Evolutionary conservation across 2,329 filamentous ascomycete species (phyloP).

Genomic region (Lecanosticta acicola): DNA sequence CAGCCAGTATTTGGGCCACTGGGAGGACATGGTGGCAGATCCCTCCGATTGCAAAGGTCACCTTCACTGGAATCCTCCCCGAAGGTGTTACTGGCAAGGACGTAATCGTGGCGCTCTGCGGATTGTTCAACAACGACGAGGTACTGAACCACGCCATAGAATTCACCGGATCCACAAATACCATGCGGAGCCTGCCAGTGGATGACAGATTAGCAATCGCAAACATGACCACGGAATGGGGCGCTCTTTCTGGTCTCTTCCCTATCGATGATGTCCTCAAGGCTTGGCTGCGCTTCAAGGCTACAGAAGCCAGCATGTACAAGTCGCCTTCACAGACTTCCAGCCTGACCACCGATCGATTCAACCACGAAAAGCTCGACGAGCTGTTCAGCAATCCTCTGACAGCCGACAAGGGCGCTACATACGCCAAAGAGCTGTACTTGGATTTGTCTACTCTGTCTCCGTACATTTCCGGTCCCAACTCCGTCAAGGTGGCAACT

Average conservation of each 20-base stretch:
- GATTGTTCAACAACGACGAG: constrained; percentile 77
- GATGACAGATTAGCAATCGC: constrained; percentile 68
- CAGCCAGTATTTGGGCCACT: constrained; percentile 78
- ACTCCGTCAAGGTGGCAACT: constrained; percentile 82
- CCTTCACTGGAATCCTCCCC: constrained; percentile 68
- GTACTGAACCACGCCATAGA: constrained; percentile 90
- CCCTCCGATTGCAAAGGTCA: constrained; percentile 76
- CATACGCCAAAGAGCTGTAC: constrained; percentile 77
- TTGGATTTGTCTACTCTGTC: constrained; percentile 77
- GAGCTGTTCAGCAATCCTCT: constrained; percentile 63
- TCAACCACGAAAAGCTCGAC: constrained; percentile 69
- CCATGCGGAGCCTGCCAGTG: constrained; percentile 64
- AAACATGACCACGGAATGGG: constrained; percentile 83
- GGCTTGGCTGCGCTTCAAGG: constrained; percentile 70
- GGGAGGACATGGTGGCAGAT: constrained; percentile 82
- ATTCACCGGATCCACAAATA: constrained; percentile 75
- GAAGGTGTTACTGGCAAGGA: constrained; percentile 86
- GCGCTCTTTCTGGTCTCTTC: constrained; percentile 68
- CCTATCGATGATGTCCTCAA: constrained; percentile 70
- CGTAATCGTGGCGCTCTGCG: constrained; percentile 83
- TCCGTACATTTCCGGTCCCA: constrained; percentile 80
- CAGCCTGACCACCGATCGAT: constrained; percentile 50
- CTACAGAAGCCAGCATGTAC: constrained; percentile 63
- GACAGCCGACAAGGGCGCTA: constrained; percentile 66
- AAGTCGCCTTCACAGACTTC: constrained; percentile 44